phyloP scores from a whole-genome alignment of 139 green algal genomes.

The Chlamydomonas urium region DNA sequence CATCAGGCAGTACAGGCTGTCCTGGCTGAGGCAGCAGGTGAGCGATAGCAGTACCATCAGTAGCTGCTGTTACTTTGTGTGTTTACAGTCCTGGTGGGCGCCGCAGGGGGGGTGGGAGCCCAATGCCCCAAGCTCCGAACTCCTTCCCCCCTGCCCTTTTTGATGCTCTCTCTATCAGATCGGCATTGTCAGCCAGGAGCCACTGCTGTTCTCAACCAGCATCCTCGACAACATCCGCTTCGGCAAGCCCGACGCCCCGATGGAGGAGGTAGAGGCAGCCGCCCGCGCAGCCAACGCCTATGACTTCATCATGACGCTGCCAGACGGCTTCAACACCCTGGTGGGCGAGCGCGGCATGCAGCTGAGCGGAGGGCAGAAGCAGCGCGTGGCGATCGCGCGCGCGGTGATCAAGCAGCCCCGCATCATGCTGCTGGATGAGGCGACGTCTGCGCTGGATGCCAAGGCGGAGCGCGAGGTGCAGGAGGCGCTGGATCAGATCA shows the following conservation, averaged over 20 bases:
- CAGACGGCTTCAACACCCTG: constrained; percentile 52
- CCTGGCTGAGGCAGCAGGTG: background rate
- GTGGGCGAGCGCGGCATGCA: constrained; percentile 50
- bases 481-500: constrained; percentile 21
- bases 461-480: constrained; percentile 56
- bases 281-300: constrained; percentile 69
- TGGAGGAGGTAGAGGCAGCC: constrained; percentile 62
- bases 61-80: no score
- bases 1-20: constrained; percentile 9
- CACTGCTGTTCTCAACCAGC: constrained; percentile 70
- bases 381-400: constrained; percentile 77
- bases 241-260: constrained; percentile 20
- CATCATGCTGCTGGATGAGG: constrained; percentile 58
- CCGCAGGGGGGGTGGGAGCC: no score
- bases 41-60: no score
- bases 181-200: constrained; percentile 83
- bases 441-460: constrained; percentile 59
- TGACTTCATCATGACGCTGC: constrained; percentile 72
- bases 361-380: constrained; percentile 72
- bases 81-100: no score
- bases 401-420: constrained; percentile 53
- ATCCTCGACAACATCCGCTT: constrained; percentile 76
- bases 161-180: constrained; percentile 28
- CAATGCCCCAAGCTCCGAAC: no score
- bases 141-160: background rate